Evolutionary conservation across 2,329 filamentous ascomycete genomes (phyloP), one percentile per base, ranked within the genome.

Genomic region (Whalleya microplaca): DNA sequence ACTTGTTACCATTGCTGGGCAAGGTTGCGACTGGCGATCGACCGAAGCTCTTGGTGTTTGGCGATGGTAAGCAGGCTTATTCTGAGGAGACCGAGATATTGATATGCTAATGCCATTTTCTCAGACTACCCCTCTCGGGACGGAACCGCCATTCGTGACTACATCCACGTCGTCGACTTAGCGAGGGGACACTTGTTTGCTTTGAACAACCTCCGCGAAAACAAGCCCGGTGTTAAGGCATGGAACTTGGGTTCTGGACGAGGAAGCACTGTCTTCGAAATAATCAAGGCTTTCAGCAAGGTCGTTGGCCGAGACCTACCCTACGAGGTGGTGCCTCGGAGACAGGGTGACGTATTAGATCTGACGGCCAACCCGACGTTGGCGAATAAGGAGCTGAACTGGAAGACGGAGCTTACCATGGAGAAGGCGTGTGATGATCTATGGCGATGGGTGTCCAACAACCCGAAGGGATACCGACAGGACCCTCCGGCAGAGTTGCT

Each of bases 361-460:
- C 86, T 99, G 45, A 99, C 95, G 20, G 92, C 95, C 64, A 96
- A 97, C 76, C 91, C 95, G 12, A 83, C 84, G 2, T 85, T 92
- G 40, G 95, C 95, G 50, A 96, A 96, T 77, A 79, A 85, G 73
- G 95, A 99, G 79, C 83, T 99, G 51, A 81, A 86, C 62, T 99
- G 95, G 95, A 93, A 93, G 81, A 93, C 95, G 1, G 85, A 96
- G 78, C 82, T 89, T 56, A 93, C 90, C 19, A 86, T 99, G 73
- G 94, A 98, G 78, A 87, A 96, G 74, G 93, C 94, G 21, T 99
- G 95, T 74, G 86, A 88, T 66, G 92, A 99, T 75, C 82, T 99
- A 64, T 99, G 95, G 95, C 88, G 87, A 71, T 99, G 95, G 95
- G 96, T 96, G 16, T 83, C 89, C 78, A 98, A 97, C 78, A 98